Base-by-base conservation (phyloP, 768 basidiomycete species). In the Hericium coralloides region DNA sequence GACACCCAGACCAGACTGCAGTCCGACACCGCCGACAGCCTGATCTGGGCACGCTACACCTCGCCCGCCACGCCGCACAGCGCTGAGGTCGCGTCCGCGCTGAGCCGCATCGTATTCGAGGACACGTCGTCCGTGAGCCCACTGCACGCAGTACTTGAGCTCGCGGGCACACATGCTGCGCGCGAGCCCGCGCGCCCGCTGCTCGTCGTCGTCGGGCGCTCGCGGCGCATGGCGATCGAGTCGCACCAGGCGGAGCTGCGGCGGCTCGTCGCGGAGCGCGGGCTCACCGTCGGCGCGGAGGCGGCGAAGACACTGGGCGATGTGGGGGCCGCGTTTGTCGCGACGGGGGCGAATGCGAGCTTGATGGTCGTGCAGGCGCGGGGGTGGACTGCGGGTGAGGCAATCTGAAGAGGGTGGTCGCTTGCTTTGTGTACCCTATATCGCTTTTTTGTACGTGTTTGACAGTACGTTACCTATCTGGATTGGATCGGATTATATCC, bases 21-120 rank as follows among this genome's bases (percentile, higher is more conserved):
- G 3, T 95, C 91, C 0, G 82, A 88, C 20, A 88, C 89, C 1
- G 92, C 92, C 1, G 95, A 98, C 68, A 82, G 84, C 64, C 61
- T 94, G 25, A 64, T 82, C 20, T 95, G 93, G 92, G 74, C 78
- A 1, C 79, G 78, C 43, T 89, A 82, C 63, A 75, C 84, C 1
- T 66, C 68, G 6, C 60, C 70, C 12, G 57, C 49, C 1, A 55
- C 63, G 6, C 58, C 62, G 0, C 70, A 65, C 49, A 64, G 70
- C 43, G 58, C 70, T 9, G 64, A 60, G 5, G 63, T 74, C 38
- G 56, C 66, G 9, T 43, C 64, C 0, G 81, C 87, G 17, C 76
- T 89, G n/a, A 69, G 78, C 2, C 80, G 89, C 25, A 80, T 94
- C 49, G 68, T 71, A 1, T 95, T 95, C 74, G 67, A 61, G 20